Evolutionary conservation across 805 yeast species (phyloP).

Genomic region (Lipomyces oligophaga): DNA sequence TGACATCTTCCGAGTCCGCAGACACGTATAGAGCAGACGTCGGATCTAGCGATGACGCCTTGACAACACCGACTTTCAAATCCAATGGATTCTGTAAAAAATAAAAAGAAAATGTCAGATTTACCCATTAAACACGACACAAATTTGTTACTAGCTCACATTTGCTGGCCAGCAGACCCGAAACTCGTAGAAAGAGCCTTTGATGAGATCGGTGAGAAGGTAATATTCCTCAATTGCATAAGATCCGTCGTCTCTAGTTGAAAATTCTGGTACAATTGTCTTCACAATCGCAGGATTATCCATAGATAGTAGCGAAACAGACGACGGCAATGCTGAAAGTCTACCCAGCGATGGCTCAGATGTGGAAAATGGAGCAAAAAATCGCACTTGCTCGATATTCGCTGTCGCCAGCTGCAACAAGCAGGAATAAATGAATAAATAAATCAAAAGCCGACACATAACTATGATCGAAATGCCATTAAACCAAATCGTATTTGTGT

Average conservation of each 20-base stretch:
- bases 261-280: conserved; percentile 20
- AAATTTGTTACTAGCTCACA: conserved; percentile 5
- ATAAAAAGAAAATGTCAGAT: neutral
- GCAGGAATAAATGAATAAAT: neutral
- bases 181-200: conserved; percentile 28
- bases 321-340: conserved; percentile 1
- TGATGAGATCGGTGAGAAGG: conserved; percentile 14
- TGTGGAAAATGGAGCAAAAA: conserved; percentile 25
- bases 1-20: conserved; percentile 8
- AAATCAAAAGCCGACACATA: neutral
- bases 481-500: too few relatives aligned
- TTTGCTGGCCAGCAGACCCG: conserved; percentile 30
- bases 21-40: conserved; percentile 16
- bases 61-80: conserved; percentile 22
- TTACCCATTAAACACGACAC: neutral
- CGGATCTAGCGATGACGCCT: conserved; percentile 21
- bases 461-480: too few relatives aligned
- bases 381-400: conserved; percentile 27
- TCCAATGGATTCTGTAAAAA: conserved; percentile 22
- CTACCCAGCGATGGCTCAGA: conserved; percentile 1
- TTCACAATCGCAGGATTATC: conserved; percentile 14
- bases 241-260: conserved; percentile 2
- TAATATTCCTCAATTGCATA: conserved; percentile 25
- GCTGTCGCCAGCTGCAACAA: conserved; percentile 15
- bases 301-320: conserved; percentile 9